A percentile compares a stretch with the other conserved stretches of the same genome.
Conservation (phyloP, 2,329 filamentous ascomycete genomes). For the Laburnicola sp. region DNA sequence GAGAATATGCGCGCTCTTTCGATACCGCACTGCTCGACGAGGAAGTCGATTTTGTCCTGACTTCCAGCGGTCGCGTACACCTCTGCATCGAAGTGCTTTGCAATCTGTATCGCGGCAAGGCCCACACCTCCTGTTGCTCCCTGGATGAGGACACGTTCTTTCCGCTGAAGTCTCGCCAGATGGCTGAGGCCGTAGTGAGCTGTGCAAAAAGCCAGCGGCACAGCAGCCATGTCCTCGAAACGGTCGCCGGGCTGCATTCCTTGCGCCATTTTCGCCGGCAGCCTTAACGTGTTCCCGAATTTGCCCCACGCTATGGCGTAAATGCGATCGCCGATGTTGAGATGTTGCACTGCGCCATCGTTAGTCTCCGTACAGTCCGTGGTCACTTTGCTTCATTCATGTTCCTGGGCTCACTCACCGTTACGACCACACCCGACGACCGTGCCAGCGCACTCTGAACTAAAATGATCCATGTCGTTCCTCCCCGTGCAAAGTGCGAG, state of each 20-base stretch:
- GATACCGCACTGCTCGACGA: constrained; percentile 20
- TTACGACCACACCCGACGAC: too few species aligned
- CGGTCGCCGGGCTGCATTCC: neutral
- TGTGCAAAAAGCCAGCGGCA: constrained; percentile 24
- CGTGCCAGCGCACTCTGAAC: too few species aligned
- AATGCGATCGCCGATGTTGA: constrained; percentile 17
- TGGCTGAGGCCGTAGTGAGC: constrained; percentile 25
- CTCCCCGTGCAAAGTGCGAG: neutral
- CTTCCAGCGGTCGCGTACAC: constrained; percentile 28
- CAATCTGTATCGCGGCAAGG: constrained; percentile 22
- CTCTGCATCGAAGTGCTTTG: constrained; percentile 17
- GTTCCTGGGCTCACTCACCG: too few species aligned
- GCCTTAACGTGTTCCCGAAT: neutral
- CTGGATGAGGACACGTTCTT: constrained; percentile 19
- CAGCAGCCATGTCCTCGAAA: constrained; percentile 20
- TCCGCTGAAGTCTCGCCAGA: constrained; percentile 17
- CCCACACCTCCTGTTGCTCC: constrained; percentile 25
- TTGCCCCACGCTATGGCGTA: constrained; percentile 17
- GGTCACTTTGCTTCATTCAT: too few species aligned
- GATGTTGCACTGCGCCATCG: neutral
- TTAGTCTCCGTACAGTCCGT: too few species aligned
- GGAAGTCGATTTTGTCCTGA: constrained; percentile 18
- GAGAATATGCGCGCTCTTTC: neutral
- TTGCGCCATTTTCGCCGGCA: neutral
- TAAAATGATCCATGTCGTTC: too few species aligned